These are phyloP conservation scores for Gossypium gossypioides DNA, from an alignment of 441 rosid genomes.

Conservation along the genomic window DNA sequence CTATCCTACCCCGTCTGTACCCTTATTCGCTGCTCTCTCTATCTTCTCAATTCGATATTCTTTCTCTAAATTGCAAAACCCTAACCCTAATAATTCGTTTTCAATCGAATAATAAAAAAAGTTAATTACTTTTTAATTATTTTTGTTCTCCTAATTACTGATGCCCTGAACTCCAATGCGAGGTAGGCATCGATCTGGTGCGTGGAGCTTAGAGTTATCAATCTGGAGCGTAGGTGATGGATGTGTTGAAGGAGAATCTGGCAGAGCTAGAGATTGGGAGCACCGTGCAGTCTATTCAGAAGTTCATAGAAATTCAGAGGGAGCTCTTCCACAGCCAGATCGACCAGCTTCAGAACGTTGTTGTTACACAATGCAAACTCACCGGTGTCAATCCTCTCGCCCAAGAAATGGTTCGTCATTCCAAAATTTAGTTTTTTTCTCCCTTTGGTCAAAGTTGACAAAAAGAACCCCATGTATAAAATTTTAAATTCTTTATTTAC, in stretches of 20 bases:
- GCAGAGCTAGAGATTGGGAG: conserved; percentile 53
- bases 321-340: conserved; percentile 73
- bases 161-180: conserved; percentile 38
- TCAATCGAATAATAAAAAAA: not conserved
- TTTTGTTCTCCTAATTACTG: conserved; percentile 3
- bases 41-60: not conserved
- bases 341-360: conserved; percentile 70
- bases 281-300: conserved; percentile 52
- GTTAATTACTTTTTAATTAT: not conserved
- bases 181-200: conserved; percentile 26
- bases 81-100: conserved; percentile 38
- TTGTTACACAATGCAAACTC: conserved; percentile 81
- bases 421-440: not conserved
- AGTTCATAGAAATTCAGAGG: conserved; percentile 57
- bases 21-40: conserved; percentile 9
- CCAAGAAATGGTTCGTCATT: conserved; percentile 78
- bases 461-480: not conserved
- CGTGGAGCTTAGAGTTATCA: conserved; percentile 29
- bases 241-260: conserved; percentile 41
- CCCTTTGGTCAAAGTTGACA: not conserved
- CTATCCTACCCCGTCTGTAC: not conserved
- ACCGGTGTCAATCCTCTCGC: conserved; percentile 98
- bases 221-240: conserved; percentile 42
- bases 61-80: conserved; percentile 22
- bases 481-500: conserved; percentile 3